These are phyloP conservation scores for Anisodus tanguticus DNA, from an alignment of 257 asterid genomes.

Conservation along the genomic window DNA sequence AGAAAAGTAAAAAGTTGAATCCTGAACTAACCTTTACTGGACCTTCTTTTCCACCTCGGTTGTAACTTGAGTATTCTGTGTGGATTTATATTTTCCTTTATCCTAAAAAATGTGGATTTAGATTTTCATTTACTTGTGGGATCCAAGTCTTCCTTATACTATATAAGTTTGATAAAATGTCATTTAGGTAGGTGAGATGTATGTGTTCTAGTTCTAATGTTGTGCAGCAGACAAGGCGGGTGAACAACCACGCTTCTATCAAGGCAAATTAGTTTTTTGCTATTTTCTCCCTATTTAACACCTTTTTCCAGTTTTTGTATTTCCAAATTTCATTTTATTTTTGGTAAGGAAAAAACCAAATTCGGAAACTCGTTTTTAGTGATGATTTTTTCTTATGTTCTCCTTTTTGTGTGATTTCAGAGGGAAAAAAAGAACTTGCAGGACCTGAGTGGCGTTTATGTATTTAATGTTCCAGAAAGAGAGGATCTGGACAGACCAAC, in stretches of 20 bases:
- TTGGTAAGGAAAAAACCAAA: neutral
- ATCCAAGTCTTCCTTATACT: constrained; percentile 11
- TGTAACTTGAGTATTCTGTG: constrained; percentile 3
- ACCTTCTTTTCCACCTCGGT: neutral
- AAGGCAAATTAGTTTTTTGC: neutral
- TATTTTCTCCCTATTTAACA: neutral
- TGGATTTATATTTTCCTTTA: neutral
- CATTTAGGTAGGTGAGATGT: constrained; percentile 2
- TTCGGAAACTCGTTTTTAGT: neutral
- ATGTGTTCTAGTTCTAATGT: neutral
- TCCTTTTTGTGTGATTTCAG: constrained; percentile 51
- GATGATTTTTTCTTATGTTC: constrained; percentile 32
- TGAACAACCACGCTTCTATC: constrained; percentile 2
- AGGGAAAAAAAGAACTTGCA: constrained; percentile 93
- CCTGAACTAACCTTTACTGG: neutral
- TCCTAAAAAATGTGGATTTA: neutral
- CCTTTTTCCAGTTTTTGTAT: neutral
- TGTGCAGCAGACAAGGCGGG: neutral
- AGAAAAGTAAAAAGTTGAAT: neutral
- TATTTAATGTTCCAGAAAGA: constrained; percentile 85
- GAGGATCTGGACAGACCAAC: constrained; percentile 92
- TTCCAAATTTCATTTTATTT: neutral
- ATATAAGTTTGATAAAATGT: neutral
- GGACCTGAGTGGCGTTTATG: constrained; percentile 83
- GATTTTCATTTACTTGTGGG: constrained; percentile 19